phyloP scores from a whole-genome alignment of 805 yeast species.

The Saccharomycopsis synnaedendra region DNA sequence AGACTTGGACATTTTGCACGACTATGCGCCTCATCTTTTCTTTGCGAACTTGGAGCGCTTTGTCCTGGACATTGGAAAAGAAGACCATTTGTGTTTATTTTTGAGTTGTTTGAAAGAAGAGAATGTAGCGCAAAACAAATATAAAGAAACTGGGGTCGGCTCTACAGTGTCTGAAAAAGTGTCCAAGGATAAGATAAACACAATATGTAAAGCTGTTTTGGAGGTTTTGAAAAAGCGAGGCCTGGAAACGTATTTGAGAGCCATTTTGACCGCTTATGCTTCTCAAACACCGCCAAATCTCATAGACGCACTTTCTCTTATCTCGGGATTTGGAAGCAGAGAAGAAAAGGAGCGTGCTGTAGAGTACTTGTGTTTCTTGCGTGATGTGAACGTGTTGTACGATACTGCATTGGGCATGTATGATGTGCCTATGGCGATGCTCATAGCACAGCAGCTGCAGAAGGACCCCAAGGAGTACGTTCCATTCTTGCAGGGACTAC shows the following conservation, averaged over 20 bases:
- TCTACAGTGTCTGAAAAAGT: conserved; percentile 21
- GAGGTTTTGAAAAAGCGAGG: conserved; percentile 34
- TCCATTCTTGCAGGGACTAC: conserved; percentile 78
- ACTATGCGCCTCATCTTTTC: conserved; percentile 68
- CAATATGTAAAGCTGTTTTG: conserved; percentile 62
- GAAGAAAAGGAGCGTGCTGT: conserved; percentile 49
- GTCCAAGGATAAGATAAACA: conserved; percentile 51
- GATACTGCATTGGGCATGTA: conserved; percentile 72
- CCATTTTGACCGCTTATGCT: conserved; percentile 83
- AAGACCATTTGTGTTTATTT: conserved; percentile 76
- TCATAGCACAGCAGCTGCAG: conserved; percentile 91
- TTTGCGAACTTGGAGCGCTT: conserved; percentile 51
- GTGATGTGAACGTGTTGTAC: conserved; percentile 79
- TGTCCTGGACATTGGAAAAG: conserved; percentile 55
- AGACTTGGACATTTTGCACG: conserved; percentile 81
- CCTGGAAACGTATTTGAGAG: conserved; percentile 51
- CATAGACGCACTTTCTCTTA: conserved; percentile 56
- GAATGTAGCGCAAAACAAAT: conserved; percentile 73
- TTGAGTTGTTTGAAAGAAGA: conserved; percentile 79
- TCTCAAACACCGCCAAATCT: conserved; percentile 84
- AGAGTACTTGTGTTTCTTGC: conserved; percentile 79
- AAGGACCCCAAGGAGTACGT: conserved; percentile 96
- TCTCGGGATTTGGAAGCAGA: conserved; percentile 40
- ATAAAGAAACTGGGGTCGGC: conserved; percentile 48
- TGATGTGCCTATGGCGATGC: conserved; percentile 67